phyloP scores from a whole-genome alignment of 2,329 filamentous ascomycete species.

The Aspergillus thermomutatus region DNA sequence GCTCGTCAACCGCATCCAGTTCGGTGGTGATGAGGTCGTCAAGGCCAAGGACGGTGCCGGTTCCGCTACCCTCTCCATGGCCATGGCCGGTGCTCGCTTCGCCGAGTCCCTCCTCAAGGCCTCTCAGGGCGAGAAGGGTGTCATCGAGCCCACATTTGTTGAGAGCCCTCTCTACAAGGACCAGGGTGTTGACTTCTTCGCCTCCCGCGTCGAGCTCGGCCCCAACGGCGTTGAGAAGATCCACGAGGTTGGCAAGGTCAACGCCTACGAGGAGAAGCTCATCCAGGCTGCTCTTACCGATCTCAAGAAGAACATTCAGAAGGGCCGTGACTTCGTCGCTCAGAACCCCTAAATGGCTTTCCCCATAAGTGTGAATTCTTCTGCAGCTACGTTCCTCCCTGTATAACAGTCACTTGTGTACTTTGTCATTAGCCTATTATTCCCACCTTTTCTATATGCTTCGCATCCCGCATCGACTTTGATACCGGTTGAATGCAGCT shows the following conservation, averaged over 20 bases:
- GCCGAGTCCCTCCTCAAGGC: conserved; percentile 93
- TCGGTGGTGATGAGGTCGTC: conserved; percentile 98
- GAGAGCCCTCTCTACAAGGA: conserved; percentile 98
- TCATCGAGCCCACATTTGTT: conserved; percentile 94
- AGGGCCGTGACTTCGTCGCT: conserved; percentile 66
- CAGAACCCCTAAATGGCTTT: conserved; percentile 48
- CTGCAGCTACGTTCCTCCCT: conserved; percentile 21
- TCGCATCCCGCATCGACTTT: conserved; percentile 15
- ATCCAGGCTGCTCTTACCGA: conserved; percentile 76
- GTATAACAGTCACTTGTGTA: conserved; percentile 25
- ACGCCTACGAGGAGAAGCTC: conserved; percentile 82
- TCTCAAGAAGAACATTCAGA: conserved; percentile 76
- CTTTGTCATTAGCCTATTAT: conserved; percentile 14
- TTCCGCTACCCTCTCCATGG: conserved; percentile 97
- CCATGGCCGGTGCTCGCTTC: conserved; percentile 82
- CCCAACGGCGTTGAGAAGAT: conserved; percentile 96
- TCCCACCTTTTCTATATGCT: conserved; percentile 8
- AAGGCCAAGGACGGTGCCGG: conserved; percentile 98
- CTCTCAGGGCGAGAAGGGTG: conserved; percentile 86
- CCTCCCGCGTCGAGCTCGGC: conserved; percentile 91
- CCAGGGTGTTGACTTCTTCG: conserved; percentile 96
- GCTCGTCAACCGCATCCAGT: conserved; percentile 93
- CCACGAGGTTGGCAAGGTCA: conserved; percentile 78
- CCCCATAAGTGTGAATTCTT: conserved; percentile 11
- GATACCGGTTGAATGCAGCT: conserved; percentile 23